Base-by-base conservation (phyloP, 2,329 filamentous ascomycete genomes). In the Davidsoniella neocaledoniae region DNA sequence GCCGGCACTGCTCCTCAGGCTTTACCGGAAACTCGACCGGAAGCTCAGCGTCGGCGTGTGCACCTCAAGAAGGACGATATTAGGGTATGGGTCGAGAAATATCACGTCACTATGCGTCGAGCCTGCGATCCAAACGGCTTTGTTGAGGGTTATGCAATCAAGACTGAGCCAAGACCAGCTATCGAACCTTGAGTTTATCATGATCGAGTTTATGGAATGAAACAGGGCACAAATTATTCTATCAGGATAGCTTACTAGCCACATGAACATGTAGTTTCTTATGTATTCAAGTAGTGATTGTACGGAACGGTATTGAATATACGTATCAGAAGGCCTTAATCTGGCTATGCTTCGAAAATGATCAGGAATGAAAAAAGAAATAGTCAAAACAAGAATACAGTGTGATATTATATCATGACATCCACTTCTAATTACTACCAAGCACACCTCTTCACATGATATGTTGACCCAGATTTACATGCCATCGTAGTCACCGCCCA, bases 401-500 rank as follows among this genome's bases (percentile, higher is more conserved):
- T 33, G 26, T 33, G 26, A 33, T 33, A 33, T 33, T 33, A 33
- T 23, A 39, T 38, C 36, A 38, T 23, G 37, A 25, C 19, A 9
- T 25, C 44, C 7, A 26, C 19, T 46, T 38, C 33, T 38, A 16
- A 23, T 12, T 3, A 21, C 41, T 14, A 29, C n/a, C 17, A 38
- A 8, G 10, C 7, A 33, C 26, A 33, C 26, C 10, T 33, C 8
- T 12, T 33, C 26, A 8, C 10, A 33, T 12, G 26, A 33, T 33
- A 33, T 9, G 26, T 10, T 37, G 3, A n/a, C 19, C n/a, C 14
- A 5, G 12, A 38, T 54, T 76, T 83, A 96, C 73, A 96, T 86
- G 59, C 86, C 90, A 60, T 96, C 91, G 66, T 95, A 96, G 61
- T 95, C 90, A 52, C 87, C 90, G 49, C 86, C 87, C 44, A 93